Percentiles rank a stretch among this genome's conserved stretches.
These are phyloP conservation scores for Termitomyces sp. DNA, from an alignment of 768 basidiomycete genomes.

Conservation along the genomic window DNA sequence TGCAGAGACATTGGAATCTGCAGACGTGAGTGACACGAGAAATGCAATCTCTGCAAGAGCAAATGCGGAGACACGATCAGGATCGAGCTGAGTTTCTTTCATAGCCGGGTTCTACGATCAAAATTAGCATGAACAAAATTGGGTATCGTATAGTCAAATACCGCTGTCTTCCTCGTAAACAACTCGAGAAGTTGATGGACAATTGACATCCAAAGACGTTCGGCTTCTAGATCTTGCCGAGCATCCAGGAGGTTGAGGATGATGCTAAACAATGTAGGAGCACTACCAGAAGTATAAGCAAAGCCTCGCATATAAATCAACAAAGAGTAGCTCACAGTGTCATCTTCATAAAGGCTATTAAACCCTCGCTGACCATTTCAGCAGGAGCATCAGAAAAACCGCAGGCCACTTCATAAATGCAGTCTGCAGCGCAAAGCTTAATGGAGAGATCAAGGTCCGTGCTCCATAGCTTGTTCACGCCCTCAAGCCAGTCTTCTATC, in stretches of 20 bases:
- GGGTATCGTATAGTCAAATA: constrained; percentile 18
- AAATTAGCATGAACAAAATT: neutral
- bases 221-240: constrained; percentile 55
- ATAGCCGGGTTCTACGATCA: constrained; percentile 24
- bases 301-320: neutral
- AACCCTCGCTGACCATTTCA: constrained; percentile 19
- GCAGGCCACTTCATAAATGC: constrained; percentile 40
- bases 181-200: constrained; percentile 55
- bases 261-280: constrained; percentile 41
- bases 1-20: constrained; percentile 60
- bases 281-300: constrained; percentile 23
- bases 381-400: constrained; percentile 37
- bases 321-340: constrained; percentile 34
- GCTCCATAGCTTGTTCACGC: constrained; percentile 52
- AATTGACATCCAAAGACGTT: constrained; percentile 66
- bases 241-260: constrained; percentile 52
- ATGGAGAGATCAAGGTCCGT: constrained; percentile 58
- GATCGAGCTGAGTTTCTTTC: constrained; percentile 43
- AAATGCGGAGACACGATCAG: constrained; percentile 56
- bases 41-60: constrained; percentile 69
- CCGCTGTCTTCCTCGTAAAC: constrained; percentile 44
- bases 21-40: constrained; percentile 65
- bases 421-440: constrained; percentile 53
- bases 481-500: constrained; percentile 40
- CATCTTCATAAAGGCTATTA: constrained; percentile 39